These are phyloP conservation scores for Podosphaera leucotricha DNA, from an alignment of 2,329 filamentous ascomycete genomes.

Conservation along the genomic window DNA sequence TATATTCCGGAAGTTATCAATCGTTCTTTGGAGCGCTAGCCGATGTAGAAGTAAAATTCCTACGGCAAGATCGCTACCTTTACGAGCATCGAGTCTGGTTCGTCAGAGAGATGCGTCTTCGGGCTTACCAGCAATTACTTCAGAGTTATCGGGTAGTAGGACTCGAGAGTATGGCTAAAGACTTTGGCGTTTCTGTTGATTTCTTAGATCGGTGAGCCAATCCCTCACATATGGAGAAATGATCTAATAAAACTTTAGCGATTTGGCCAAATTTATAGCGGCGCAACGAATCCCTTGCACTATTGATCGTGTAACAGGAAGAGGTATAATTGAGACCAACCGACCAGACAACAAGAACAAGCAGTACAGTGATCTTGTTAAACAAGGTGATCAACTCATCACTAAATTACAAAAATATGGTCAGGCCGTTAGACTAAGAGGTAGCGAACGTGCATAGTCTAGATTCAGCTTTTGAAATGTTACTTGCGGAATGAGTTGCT, in stretches of 20 bases:
- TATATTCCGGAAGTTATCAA: slow-evolving; percentile 88
- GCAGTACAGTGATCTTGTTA: slow-evolving; percentile 94
- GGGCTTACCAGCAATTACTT: slow-evolving; percentile 87
- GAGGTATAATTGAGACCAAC: slow-evolving; percentile 95
- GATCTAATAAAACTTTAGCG: slow-evolving; percentile 26
- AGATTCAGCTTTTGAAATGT: background rate
- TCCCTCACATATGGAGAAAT: background rate
- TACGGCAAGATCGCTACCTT: slow-evolving; percentile 83
- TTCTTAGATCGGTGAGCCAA: slow-evolving; percentile 67
- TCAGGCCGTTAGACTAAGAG: slow-evolving; percentile 78
- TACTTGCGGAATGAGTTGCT: background rate
- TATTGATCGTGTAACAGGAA: slow-evolving; percentile 88
- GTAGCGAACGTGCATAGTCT: slow-evolving; percentile 65
- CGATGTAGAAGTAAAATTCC: slow-evolving; percentile 76
- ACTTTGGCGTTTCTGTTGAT: slow-evolving; percentile 92
- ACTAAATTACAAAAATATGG: slow-evolving; percentile 99
- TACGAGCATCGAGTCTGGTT: slow-evolving; percentile 95
- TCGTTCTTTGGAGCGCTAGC: slow-evolving; percentile 80
- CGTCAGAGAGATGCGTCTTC: slow-evolving; percentile 90
- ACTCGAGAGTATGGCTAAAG: slow-evolving; percentile 88
- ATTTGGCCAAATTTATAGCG: slow-evolving; percentile 92
- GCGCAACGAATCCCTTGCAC: slow-evolving; percentile 86
- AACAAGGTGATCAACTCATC: slow-evolving; percentile 91
- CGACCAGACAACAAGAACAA: slow-evolving; percentile 98
- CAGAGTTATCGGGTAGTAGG: slow-evolving; percentile 95